phyloP scores from a whole-genome alignment of 495 filamentous ascomycete species.

The Penicillium coprophilum region DNA sequence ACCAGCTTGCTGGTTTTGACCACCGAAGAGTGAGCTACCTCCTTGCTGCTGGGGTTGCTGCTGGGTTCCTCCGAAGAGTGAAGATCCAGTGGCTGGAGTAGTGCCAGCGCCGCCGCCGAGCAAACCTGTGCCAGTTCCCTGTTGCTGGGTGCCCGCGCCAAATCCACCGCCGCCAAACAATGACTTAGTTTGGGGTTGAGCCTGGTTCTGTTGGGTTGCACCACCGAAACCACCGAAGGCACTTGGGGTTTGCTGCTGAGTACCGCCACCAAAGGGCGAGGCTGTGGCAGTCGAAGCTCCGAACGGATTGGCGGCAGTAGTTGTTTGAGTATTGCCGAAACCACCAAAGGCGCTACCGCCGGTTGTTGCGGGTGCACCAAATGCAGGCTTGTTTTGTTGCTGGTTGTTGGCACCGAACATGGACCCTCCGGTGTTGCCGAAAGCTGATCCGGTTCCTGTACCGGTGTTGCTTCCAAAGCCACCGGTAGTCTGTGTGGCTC shows the following conservation, averaged over 20 bases:
- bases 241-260: constrained; percentile 39
- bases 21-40: constrained; percentile 46
- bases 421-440: constrained; percentile 34
- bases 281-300: constrained; percentile 31
- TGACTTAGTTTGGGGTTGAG: constrained; percentile 45
- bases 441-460: constrained; percentile 25
- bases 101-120: constrained; percentile 42
- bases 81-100: constrained; percentile 28
- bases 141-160: constrained; percentile 41
- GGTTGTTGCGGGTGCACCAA: constrained; percentile 38
- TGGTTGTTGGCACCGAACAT: constrained; percentile 51
- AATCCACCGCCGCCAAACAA: constrained; percentile 42
- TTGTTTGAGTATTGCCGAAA: constrained; percentile 42
- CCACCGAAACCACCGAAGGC: constrained; percentile 45
- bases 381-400: constrained; percentile 42
- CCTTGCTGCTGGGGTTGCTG: constrained; percentile 42
- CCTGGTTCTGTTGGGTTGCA: constrained; percentile 37
- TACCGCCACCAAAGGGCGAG: constrained; percentile 42
- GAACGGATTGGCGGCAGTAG: constrained; percentile 37
- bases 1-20: constrained; percentile 32
- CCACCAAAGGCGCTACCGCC: constrained; percentile 29
- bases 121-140: constrained; percentile 35
- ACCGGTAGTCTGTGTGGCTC: constrained; percentile 26
- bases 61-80: constrained; percentile 45
- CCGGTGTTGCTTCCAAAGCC: constrained; percentile 34